Conservation (phyloP, 2,329 filamentous ascomycete genomes). For the Trichoderma sp. region DNA sequence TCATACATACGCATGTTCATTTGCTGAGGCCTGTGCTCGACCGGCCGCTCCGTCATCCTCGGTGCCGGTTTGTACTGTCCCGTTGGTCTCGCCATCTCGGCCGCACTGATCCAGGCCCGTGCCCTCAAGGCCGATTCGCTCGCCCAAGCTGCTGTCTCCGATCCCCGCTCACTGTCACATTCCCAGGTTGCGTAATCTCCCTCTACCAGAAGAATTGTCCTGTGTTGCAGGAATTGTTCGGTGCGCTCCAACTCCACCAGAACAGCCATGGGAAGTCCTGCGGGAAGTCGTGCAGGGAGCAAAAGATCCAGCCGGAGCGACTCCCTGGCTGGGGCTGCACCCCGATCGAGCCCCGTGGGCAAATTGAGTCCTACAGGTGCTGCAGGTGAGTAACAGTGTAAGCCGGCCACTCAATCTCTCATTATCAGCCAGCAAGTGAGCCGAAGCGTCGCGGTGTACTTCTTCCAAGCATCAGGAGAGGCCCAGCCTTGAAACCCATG, state of each 20-base stretch:
- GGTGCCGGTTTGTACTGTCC: background rate
- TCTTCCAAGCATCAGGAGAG: background rate
- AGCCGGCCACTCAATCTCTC: background rate
- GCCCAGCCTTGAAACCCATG: background rate
- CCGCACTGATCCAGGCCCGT: background rate
- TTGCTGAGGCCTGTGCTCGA: background rate
- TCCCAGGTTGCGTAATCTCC: constrained; percentile 8
- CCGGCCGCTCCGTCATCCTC: background rate
- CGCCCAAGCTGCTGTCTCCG: background rate
- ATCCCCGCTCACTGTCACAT: constrained; percentile 7
- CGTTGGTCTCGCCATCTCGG: background rate
- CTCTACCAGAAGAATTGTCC: background rate
- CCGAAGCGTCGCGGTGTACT: background rate
- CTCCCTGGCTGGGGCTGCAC: constrained; percentile 16
- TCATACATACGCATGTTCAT: background rate
- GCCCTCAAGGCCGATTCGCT: constrained; percentile 7
- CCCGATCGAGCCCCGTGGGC: constrained; percentile 12
- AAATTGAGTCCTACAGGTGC: constrained; percentile 5
- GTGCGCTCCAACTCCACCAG: background rate
- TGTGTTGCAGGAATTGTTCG: background rate
- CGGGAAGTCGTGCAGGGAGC: constrained; percentile 22
- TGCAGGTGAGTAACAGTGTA: constrained; percentile 14
- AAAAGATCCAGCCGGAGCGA: constrained; percentile 27
- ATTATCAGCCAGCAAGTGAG: background rate
- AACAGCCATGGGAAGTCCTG: constrained; percentile 19